Conservation (phyloP, 768 basidiomycete genomes). For the Tephrocybe sp. region DNA sequence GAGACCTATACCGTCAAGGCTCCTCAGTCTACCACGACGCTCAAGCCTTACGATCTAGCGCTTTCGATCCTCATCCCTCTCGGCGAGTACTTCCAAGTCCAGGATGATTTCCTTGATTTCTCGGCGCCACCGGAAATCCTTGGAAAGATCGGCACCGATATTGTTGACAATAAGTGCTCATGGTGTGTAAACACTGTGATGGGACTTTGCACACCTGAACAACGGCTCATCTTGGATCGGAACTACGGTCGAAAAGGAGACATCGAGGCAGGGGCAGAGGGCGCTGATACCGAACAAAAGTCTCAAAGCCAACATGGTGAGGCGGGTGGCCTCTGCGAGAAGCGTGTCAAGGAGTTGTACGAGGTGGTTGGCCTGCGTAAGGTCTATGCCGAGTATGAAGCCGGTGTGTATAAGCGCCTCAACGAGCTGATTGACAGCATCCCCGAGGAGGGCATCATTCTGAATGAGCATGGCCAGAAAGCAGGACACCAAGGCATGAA, state of each 20-base stretch:
- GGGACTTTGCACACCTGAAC: slow-evolving; percentile 46
- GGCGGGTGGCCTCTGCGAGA: slow-evolving; percentile 47
- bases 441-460: slow-evolving; percentile 46
- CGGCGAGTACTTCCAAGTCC: slow-evolving; percentile 98
- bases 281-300: slow-evolving; percentile 15
- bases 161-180: slow-evolving; percentile 97
- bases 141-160: slow-evolving; percentile 97
- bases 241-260: slow-evolving; percentile 46
- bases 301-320: slow-evolving; percentile 26
- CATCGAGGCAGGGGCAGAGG: slow-evolving; percentile 20
- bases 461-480: slow-evolving; percentile 26
- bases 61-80: slow-evolving; percentile 83
- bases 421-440: slow-evolving; percentile 69
- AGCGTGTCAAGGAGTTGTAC: slow-evolving; percentile 56
- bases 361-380: slow-evolving; percentile 63
- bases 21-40: slow-evolving; percentile 18
- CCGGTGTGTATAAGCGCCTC: slow-evolving; percentile 62
- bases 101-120: slow-evolving; percentile 97
- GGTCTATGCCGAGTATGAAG: slow-evolving; percentile 79
- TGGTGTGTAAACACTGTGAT: slow-evolving; percentile 95
- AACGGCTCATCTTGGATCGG: slow-evolving; percentile 55
- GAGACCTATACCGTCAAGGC: slow-evolving; percentile 35
- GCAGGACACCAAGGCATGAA: slow-evolving; percentile 35
- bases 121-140: slow-evolving; percentile 87
- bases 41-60: slow-evolving; percentile 69